Percentiles rank a stretch among this genome's conserved stretches.
Evolutionary conservation across 1,284 basidiomycete species (phyloP).

Genomic region (Trametes polyzona): DNA sequence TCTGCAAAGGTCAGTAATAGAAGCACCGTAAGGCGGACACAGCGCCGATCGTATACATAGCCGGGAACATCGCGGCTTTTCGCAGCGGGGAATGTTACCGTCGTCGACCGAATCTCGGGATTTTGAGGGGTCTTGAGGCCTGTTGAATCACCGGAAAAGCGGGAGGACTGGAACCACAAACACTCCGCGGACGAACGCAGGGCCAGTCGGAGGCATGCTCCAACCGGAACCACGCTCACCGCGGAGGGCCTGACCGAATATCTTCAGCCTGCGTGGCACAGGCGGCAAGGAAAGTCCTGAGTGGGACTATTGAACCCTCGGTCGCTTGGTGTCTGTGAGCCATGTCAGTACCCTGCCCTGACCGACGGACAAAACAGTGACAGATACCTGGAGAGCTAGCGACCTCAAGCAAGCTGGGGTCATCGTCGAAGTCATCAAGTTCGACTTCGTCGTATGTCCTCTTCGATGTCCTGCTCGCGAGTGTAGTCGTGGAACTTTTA

Average conservation of each 20-base stretch:
- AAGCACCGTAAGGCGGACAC: neutral
- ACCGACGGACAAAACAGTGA: neutral
- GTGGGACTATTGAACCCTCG: constrained; percentile 12
- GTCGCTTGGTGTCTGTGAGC: constrained; percentile 14
- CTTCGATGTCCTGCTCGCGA: constrained; percentile 54
- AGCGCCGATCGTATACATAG: neutral
- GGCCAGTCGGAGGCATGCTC: constrained; percentile 1
- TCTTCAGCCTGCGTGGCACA: neutral
- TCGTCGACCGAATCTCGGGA: neutral
- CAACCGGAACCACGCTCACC: neutral
- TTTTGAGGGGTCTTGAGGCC: neutral
- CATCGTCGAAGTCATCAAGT: constrained; percentile 38
- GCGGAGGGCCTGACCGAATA: constrained; percentile 10
- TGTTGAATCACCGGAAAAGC: neutral
- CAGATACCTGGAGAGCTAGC: constrained; percentile 51
- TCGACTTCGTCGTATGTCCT: constrained; percentile 54
- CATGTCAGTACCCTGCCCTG: neutral
- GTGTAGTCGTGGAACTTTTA: constrained; percentile 30
- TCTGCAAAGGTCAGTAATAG: constrained; percentile 11
- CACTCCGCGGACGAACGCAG: constrained; percentile 5
- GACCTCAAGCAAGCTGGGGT: constrained; percentile 25
- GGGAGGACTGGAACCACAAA: neutral
- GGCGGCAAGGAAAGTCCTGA: neutral
- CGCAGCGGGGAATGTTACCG: constrained; percentile 2
- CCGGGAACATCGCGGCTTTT: neutral